Evolutionary conservation across 148 eudicot species (phyloP).

Genomic region (Camellia sinensis): DNA sequence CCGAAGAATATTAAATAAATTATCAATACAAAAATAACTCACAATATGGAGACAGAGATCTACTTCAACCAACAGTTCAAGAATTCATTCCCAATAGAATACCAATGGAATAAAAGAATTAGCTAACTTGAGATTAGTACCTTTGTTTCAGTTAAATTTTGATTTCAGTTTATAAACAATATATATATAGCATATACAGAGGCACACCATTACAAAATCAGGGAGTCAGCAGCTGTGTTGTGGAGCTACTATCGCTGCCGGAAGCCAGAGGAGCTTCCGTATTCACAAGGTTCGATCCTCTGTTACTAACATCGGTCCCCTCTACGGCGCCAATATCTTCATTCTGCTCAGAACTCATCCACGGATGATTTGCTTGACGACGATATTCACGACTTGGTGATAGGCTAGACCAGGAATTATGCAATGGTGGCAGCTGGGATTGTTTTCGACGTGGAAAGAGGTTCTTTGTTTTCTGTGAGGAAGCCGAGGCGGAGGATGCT

Average conservation of each 20-base stretch:
- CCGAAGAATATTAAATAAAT: too few species aligned
- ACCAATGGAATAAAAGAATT: background rate
- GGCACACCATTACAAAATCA: background rate
- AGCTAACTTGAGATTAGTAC: background rate
- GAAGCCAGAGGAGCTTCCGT: conserved; percentile 41
- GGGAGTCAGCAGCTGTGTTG: conserved; percentile 8
- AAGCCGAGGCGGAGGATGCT: background rate
- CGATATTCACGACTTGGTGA: background rate
- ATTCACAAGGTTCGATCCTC: conserved; percentile 32
- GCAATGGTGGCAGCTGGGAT: conserved; percentile 32
- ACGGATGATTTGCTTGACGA: too few species aligned
- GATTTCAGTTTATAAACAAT: background rate
- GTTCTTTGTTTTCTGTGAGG: background rate
- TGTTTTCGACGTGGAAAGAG: conserved; percentile 32
- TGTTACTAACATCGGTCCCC: conserved; percentile 42
- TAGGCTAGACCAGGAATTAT: conserved; percentile 21
- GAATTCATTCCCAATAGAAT: background rate
- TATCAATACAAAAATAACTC: too few species aligned
- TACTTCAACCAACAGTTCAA: too few species aligned
- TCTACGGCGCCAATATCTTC: conserved; percentile 37
- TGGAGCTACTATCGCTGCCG: conserved; percentile 46
- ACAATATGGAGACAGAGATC: too few species aligned
- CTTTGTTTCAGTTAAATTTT: background rate
- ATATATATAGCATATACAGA: background rate
- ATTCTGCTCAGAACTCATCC: conserved; percentile 21